phyloP scores from a whole-genome alignment of 257 asterid species.

The Plantago elongata region DNA sequence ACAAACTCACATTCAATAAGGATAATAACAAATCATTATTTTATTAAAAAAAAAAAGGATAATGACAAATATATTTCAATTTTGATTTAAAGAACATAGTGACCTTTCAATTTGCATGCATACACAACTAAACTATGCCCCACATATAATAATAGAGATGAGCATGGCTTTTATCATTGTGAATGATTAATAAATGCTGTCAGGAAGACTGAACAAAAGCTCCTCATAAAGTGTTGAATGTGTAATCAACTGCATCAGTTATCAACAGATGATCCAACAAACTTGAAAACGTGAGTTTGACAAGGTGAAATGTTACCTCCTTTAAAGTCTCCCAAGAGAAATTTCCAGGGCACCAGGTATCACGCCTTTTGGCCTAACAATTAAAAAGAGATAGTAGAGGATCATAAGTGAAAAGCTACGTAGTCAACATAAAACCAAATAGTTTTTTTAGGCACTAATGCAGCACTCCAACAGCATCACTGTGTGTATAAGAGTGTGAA shows the following conservation, averaged over 20 bases:
- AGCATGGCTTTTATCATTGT: too few species aligned
- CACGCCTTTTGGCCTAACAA: constrained; percentile 79
- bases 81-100: too few species aligned
- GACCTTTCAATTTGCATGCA: too few species aligned
- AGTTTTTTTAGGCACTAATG: too few species aligned
- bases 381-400: constrained; percentile 18
- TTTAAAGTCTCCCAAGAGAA: constrained; percentile 42
- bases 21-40: too few species aligned
- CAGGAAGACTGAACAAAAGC: background rate
- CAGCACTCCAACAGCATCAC: too few species aligned
- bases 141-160: too few species aligned
- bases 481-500: too few species aligned
- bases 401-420: constrained; percentile 13
- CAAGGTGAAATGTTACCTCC: constrained; percentile 47
- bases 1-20: constrained; percentile 1
- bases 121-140: too few species aligned
- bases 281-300: constrained; percentile 8
- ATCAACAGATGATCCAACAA: constrained; percentile 11
- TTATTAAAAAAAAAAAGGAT: too few species aligned
- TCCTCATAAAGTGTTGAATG: background rate
- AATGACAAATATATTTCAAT: constrained; percentile 2
- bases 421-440: background rate
- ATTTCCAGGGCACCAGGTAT: constrained; percentile 94
- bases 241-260: constrained; percentile 6
- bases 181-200: too few species aligned